Evolutionary conservation across 148 eudicot genomes (phyloP), one percentile per base, ranked within the genome.

Genomic region (Silene conica): DNA sequence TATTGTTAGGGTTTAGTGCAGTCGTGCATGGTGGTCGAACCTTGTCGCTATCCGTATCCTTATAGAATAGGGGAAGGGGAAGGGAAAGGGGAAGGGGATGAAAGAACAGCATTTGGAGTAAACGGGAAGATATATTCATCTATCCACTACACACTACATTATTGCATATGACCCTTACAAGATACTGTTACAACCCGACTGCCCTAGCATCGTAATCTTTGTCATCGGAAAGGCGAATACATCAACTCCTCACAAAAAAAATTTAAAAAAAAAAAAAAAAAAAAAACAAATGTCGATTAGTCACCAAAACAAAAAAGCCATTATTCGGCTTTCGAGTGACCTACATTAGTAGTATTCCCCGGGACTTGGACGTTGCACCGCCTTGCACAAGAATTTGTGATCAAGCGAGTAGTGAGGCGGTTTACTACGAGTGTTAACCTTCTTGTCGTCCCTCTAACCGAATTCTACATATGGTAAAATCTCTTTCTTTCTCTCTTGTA

Each of bases 181-280:
- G 10, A 20, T 21, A 7, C 8, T 18, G 1, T 55, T n/a, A 55
- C n/a, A 18, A 55, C 26, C 43, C 43, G 43, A 38, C 43, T 5
- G 43, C 43, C 43, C 43, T 38, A 38, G 43, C 43, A 5, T 38
- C 43, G 43, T 6, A 38, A 38, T 5, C 43, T 38, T 38, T 7
- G 43, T 38, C 43, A 38, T 38, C 43, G 43, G 22, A 71, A 34
- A 15, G 74, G 56, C n/a, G 62, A 70, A 70, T 62, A 62, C 21
- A 70, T 63, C 74, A 16, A 77, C 74, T 77, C 80, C 80, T 77
- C 80, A 41, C 63, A 61, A 31, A 21, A 43, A 58, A 21, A 15
- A 1, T 8, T 20, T 20, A 20, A 72, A 22, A 72, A 59, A 43
- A 19, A 70, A 76, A 10, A 5, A 26, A 26, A 26, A 26, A 26